These are phyloP conservation scores for Aspergillus bridgeri DNA, from an alignment of 495 filamentous ascomycete genomes.

Conservation along the genomic window DNA sequence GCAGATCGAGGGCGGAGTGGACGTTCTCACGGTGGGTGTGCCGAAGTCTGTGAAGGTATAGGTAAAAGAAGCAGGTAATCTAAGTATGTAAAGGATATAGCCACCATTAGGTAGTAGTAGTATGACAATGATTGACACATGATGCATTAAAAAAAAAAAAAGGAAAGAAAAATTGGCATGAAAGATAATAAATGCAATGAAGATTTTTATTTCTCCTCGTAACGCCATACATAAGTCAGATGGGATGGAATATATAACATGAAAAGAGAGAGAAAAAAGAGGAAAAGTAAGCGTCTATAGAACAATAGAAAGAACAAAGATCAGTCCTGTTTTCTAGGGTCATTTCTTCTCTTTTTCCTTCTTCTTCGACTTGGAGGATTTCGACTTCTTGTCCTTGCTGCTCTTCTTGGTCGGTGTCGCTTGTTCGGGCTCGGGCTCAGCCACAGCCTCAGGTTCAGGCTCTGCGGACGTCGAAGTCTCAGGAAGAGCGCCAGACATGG, in stretches of 20 bases:
- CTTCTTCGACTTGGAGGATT: constrained; percentile 10
- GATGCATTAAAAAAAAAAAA: background rate
- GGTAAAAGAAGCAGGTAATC: background rate
- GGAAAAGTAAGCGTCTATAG: constrained; percentile 1
- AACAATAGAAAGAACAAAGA: background rate
- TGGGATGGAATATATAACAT: constrained; percentile 13
- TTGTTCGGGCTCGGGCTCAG: constrained; percentile 17
- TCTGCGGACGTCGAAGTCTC: constrained; percentile 16
- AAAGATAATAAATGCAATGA: background rate
- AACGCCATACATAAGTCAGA: constrained; percentile 18
- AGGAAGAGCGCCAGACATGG: constrained; percentile 19
- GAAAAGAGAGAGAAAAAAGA: background rate
- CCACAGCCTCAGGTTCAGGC: constrained; percentile 17
- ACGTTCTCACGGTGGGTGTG: constrained; percentile 62
- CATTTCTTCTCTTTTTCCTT: constrained; percentile 23
- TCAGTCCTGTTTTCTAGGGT: background rate
- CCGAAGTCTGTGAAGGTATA: constrained; percentile 32
- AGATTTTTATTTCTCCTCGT: constrained; percentile 18
- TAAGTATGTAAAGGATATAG: too few relatives aligned
- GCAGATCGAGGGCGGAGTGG: constrained; percentile 67
- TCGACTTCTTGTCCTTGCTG: constrained; percentile 12
- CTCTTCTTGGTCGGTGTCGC: constrained; percentile 17
- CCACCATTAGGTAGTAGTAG: too few relatives aligned
- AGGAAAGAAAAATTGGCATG: too few relatives aligned
- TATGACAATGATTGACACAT: too few relatives aligned